Percentiles rank a stretch among this genome's conserved stretches.
Evolutionary conservation across 2,329 filamentous ascomycete species (phyloP).

Genomic region (Fusarium armeniacum): DNA sequence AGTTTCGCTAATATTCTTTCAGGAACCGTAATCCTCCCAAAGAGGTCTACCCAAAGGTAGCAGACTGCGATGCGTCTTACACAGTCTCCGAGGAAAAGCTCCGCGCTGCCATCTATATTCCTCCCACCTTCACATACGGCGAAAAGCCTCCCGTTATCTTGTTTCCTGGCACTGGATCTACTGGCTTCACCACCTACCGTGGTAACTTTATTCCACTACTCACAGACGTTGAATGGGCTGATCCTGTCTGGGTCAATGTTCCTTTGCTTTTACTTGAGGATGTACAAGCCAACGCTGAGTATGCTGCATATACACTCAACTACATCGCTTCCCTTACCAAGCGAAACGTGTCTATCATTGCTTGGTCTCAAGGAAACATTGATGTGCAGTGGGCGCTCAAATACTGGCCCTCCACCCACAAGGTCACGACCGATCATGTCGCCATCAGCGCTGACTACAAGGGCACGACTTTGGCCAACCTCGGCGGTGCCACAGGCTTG

Average conservation of each 20-base stretch:
- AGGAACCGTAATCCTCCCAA: conserved; percentile 9
- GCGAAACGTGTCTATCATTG: not conserved
- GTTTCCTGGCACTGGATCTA: conserved; percentile 14
- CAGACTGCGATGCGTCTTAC: conserved; percentile 10
- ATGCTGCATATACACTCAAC: conserved; percentile 16
- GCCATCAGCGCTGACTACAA: conserved; percentile 26
- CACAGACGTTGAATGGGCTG: conserved; percentile 14
- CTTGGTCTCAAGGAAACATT: conserved; percentile 24
- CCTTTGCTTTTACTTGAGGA: conserved; percentile 1
- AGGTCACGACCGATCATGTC: conserved; percentile 12
- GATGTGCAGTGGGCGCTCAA: conserved; percentile 26
- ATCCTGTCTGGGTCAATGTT: conserved; percentile 19
- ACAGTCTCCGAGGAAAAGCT: conserved; percentile 3
- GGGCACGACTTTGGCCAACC: conserved; percentile 11
- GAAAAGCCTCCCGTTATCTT: conserved; percentile 9
- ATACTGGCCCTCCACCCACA: conserved; percentile 24
- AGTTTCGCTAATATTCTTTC: rapidly evolving
- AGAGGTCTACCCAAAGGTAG: conserved; percentile 12
- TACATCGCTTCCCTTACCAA: conserved; percentile 6
- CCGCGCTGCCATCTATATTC: conserved; percentile 15
- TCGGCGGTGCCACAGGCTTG: not conserved
- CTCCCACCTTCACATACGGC: conserved; percentile 9
- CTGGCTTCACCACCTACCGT: conserved; percentile 8
- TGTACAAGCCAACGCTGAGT: conserved; percentile 16
- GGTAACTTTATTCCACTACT: conserved; percentile 20